Base-by-base conservation (phyloP, 106 monocot species). In the Allium cepa region DNA sequence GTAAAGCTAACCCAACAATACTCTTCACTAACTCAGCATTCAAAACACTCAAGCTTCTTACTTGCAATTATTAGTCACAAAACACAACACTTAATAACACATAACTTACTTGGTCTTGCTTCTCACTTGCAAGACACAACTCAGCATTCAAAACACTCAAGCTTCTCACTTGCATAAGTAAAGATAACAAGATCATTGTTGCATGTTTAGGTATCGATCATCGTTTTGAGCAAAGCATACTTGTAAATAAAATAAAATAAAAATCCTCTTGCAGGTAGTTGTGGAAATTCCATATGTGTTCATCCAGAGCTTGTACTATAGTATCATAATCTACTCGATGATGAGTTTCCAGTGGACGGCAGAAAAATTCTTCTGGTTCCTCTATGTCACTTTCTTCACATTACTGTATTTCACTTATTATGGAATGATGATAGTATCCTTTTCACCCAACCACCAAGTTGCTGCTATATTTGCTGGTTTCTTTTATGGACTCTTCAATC, bases 351-450 rank as follows among this genome's bases (percentile, higher is more conserved):
- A 85, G 16, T 92, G 87, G 92, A 85, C 82, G 17, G 85, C 76
- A 11, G 70, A 66, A 46, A 92, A 92, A 69, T 92, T 92, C 59
- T 50, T 71, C 14, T 92, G 92, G 92, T 92, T 85, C 74, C 81
- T 83, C 76, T 92, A 78, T 73, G 53, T 88, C 26, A 69, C 72
- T 9, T 83, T 83, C 83, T 85, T 83, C 75, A 71, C 88, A 47
- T 88, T 88, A 72, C 71, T 92, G 4, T 85, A 85, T 67, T 92
- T 85, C 85, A 92, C 92, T 0, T 92, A 80, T 75, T 92, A 88
- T 26, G 88, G 88, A n/a, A 92, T 92, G 92, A 88, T 92, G 92
- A 63, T 88, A 3, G 79, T 88, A 27, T 76, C 88, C 0, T 67
- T 92, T 49, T 79, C 88, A n/a, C 92, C 92, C n/a, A 88, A 85